Conservation (phyloP, 176 grass and related monocot species). For the Oryza meridionalis region DNA sequence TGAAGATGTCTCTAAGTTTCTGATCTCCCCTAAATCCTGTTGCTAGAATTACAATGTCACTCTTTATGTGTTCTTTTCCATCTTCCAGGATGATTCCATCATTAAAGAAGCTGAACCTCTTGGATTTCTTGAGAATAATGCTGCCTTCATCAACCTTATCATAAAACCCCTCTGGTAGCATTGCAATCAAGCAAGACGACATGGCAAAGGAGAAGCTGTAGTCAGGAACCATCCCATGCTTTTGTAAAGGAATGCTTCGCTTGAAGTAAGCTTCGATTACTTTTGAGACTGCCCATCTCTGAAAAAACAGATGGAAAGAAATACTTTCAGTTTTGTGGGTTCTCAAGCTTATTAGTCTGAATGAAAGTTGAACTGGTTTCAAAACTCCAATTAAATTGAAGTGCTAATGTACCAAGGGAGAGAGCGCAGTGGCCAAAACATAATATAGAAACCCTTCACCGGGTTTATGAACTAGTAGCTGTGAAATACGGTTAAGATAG, state of each 20-base stretch:
- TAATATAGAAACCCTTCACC: slow-evolving; percentile 71
- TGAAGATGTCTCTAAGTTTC: slow-evolving; percentile 88
- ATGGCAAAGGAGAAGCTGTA: slow-evolving; percentile 82
- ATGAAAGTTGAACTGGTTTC: not conserved
- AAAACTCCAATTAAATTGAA: not conserved
- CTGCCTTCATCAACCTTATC: slow-evolving; percentile 80
- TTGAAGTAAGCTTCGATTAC: slow-evolving; percentile 63
- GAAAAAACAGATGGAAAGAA: slow-evolving; percentile 33
- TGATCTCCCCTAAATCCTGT: slow-evolving; percentile 90
- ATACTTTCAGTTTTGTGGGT: slow-evolving; percentile 23
- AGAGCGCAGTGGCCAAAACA: slow-evolving; percentile 57
- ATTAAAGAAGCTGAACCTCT: slow-evolving; percentile 68
- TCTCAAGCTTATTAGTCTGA: slow-evolving; percentile 3
- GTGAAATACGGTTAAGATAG: slow-evolving; percentile 70
- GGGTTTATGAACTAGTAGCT: slow-evolving; percentile 84
- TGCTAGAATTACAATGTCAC: slow-evolving; percentile 79
- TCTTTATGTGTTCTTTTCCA: slow-evolving; percentile 52
- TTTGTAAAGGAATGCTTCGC: slow-evolving; percentile 66
- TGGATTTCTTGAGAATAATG: slow-evolving; percentile 77
- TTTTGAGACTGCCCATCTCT: slow-evolving; percentile 88
- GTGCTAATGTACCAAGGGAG: slow-evolving; percentile 61
- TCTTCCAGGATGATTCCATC: slow-evolving; percentile 67
- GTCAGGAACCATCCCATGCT: slow-evolving; percentile 90
- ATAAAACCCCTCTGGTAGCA: slow-evolving; percentile 81
- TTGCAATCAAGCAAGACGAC: slow-evolving; percentile 68